These are phyloP conservation scores for Solanum corneliomulleri DNA, from an alignment of 257 asterid species.

Conservation along the genomic window DNA sequence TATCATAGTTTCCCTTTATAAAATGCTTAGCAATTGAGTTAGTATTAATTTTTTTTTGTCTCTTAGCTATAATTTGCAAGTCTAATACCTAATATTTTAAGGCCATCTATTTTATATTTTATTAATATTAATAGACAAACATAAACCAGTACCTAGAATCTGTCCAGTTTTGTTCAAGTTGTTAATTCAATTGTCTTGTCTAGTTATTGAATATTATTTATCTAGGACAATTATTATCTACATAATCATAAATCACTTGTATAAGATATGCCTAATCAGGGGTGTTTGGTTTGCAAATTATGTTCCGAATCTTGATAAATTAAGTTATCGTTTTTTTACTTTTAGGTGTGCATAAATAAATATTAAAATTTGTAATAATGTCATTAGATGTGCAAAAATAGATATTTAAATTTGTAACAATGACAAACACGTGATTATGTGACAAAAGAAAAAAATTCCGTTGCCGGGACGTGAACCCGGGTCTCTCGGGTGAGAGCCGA, in stretches of 20 bases:
- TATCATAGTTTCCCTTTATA: no score
- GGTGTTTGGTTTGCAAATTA: not conserved
- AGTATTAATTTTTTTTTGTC: no score
- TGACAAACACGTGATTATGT: no score
- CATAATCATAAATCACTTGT: not conserved
- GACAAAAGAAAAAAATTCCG: not conserved
- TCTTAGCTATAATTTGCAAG: not conserved
- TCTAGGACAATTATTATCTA: not conserved
- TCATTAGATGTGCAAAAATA: no score
- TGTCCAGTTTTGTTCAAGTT: not conserved
- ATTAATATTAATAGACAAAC: not conserved
- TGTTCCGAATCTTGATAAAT: not conserved
- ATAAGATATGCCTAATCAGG: not conserved
- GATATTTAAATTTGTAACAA: no score
- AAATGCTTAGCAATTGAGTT: no score
- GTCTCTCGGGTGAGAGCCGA: conserved; percentile 99
- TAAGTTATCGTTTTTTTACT: no score
- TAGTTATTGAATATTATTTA: not conserved
- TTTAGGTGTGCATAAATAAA: no score
- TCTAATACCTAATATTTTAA: not conserved
- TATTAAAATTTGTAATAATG: no score
- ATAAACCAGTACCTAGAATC: not conserved
- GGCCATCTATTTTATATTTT: not conserved
- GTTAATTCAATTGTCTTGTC: not conserved
- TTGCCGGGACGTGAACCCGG: conserved; percentile 98